Evolutionary conservation across 257 asterid species (phyloP), one percentile per base, ranked within the genome.

Genomic region (Penstemon newberryi): DNA sequence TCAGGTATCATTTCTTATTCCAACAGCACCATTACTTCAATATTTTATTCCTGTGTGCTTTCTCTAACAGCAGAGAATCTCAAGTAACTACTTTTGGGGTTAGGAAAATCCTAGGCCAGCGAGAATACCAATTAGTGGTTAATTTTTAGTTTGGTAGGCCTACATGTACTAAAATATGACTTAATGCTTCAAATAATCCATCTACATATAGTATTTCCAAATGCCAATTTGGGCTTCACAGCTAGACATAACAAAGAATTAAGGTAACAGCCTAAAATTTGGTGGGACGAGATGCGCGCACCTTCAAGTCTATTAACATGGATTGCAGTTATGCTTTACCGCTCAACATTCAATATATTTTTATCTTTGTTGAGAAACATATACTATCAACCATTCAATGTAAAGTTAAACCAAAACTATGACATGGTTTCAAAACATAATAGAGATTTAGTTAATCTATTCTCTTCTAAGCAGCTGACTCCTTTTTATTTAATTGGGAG

Each of bases 1-100:
- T 81, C 99, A 93, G 98, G 98, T 92, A 86, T 72, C 61, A 66
- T 55, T 40, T 60, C 75, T 54, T 15, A 58, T 42, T 42, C 38
- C 66, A 55, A 53, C 33, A 36, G 13, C 43, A 13, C 40, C 15
- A 11, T 61, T 38, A 25, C 36, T 52, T 70, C 69, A 12, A 33
- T 53, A 36, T 49, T 60, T 63, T 44, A 11, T 36, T 40, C 56
- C 62, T 70, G 59, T 12, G 19, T 64, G 61, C 67, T 38, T 15
- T 18, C 19, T 59, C 67, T 39, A 44, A 25, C 33, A 5, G 65
- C 5, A 3, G 2, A 4, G 40, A 4, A 37, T 5, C 10, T 39
- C 13, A n/a, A n/a, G 64, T n/a, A 3, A 11, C 43, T 39, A 10
- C 64, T 58, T 38, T 8, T 0, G 42, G 54, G 18, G n/a, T 49